Evolutionary conservation across 1,284 basidiomycete genomes (phyloP), one percentile per base, ranked within the genome.

Genomic region (Ceratobasidium theobromae): DNA sequence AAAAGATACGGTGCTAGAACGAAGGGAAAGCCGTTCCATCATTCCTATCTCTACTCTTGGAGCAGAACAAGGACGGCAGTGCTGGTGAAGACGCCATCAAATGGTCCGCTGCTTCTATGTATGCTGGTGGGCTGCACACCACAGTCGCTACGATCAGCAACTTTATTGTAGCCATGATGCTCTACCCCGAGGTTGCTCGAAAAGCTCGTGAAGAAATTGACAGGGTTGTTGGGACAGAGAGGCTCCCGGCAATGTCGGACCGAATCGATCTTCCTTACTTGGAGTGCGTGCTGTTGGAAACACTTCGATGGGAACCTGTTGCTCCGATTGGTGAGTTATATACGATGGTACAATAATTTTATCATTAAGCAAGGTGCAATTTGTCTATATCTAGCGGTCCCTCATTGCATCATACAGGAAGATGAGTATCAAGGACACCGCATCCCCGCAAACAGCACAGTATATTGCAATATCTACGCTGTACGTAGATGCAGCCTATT

Each of bases 161-260:
- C 33, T 68, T 68, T 30, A 45, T 68, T n/a, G 25, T 57, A 4
- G 62, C 58, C 16, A 68, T 68, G 67, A 40, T 58, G 25, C 30
- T 65, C 6, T 54, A 60, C 46, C 69, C 69, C 0, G 51, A 66
- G 1, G 51, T 64, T 6, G 67, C 55, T 12, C 27, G 23, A 18
- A 60, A 40, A 40, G 67, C 67, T 4, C 55, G 45, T 16, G 41
- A 62, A 28, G 69, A 70, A 30, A 65, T 70, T 16, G 67, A 70
- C 48, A 53, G 67, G 16, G 64, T 68, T 9, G 35, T 68, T 16
- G 67, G 67, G 21, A 9, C 40, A 12, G 57, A 62, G n/a, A 55
- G 69, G 32, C 16, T 67, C 4, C 69, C 69, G 12, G 54, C 53
- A 9, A 43, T 67, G 11, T 41, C 28, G 4, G 67, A 68, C 30